phyloP scores from a whole-genome alignment of 2,329 filamentous ascomycete species.

The Magnaporthales sp. region DNA sequence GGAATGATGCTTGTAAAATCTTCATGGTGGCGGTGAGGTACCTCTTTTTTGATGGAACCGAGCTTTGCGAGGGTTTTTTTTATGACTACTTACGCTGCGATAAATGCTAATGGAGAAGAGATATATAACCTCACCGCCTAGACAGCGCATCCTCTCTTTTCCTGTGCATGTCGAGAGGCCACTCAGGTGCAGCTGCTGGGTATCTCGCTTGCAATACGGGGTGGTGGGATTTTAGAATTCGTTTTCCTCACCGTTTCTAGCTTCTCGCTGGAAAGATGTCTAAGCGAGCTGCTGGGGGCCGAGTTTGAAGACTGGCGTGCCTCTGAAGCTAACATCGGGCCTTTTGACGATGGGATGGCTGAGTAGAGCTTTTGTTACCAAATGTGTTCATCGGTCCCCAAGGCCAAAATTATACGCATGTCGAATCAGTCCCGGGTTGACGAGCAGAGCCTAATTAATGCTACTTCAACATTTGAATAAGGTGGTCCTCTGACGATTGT shows the following conservation, averaged over 20 bases:
- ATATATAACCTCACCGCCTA: not conserved
- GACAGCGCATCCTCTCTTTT: not conserved
- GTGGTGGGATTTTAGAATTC: not conserved
- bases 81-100: not conserved
- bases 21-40: not conserved
- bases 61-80: not conserved
- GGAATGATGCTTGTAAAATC: not conserved
- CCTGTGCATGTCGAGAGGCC: not conserved
- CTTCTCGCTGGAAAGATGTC: not conserved
- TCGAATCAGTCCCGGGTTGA: not conserved
- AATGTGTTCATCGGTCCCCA: not conserved
- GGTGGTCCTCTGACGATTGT: not conserved
- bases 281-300: not conserved
- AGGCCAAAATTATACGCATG: not conserved
- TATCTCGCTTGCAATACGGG: not conserved
- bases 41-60: not conserved
- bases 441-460: no score
- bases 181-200: not conserved
- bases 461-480: not conserved
- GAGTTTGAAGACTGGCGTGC: not conserved
- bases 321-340: not conserved
- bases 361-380: not conserved
- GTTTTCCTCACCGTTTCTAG: not conserved
- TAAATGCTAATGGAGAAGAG: not conserved
- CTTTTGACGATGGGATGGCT: not conserved